A percentile compares a stretch with the other conserved stretches of the same genome.
phyloP scores from a whole-genome alignment of 164 flowering plant species.

The Amborella trichopoda region DNA sequence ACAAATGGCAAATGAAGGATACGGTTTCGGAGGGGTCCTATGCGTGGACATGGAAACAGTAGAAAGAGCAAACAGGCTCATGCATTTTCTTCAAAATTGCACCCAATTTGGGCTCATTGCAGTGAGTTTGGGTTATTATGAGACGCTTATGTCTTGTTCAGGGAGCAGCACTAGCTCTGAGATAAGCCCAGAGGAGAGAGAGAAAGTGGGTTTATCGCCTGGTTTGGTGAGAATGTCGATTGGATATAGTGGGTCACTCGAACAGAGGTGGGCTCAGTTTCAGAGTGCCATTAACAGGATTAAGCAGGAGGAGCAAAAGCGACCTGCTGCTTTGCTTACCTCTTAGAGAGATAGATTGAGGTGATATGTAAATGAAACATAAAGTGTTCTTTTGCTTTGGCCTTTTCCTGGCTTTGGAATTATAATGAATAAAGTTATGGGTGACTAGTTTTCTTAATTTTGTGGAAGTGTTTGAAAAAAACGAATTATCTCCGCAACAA shows the following conservation, averaged over 20 bases:
- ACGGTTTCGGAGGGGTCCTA: constrained; percentile 76
- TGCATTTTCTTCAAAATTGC: constrained; percentile 61
- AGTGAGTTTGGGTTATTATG: constrained; percentile 88
- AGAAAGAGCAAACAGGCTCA: constrained; percentile 57
- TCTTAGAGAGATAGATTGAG: too few species aligned
- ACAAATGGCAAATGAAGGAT: constrained; percentile 48
- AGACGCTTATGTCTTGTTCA: constrained; percentile 96
- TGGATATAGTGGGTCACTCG: constrained; percentile 73
- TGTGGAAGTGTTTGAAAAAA: too few species aligned
- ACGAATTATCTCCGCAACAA: too few species aligned
- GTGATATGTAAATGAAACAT: too few species aligned
- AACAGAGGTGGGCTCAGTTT: constrained; percentile 82
- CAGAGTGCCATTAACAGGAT: constrained; percentile 54
- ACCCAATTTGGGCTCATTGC: constrained; percentile 90
- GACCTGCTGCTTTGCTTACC: too few species aligned
- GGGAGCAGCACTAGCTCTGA: constrained; percentile 93
- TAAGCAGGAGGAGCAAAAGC: too few species aligned
- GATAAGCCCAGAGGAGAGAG: constrained; percentile 54
- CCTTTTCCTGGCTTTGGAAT: too few species aligned
- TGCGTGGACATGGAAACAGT: constrained; percentile 83
- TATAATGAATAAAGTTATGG: too few species aligned
- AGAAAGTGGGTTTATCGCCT: constrained; percentile 69
- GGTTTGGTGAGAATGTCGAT: constrained; percentile 88
- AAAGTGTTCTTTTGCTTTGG: too few species aligned
- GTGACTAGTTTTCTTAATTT: too few species aligned